Evolutionary conservation across 2,329 filamentous ascomycete genomes (phyloP).

Genomic region (Lasiodiplodia theobromae): DNA sequence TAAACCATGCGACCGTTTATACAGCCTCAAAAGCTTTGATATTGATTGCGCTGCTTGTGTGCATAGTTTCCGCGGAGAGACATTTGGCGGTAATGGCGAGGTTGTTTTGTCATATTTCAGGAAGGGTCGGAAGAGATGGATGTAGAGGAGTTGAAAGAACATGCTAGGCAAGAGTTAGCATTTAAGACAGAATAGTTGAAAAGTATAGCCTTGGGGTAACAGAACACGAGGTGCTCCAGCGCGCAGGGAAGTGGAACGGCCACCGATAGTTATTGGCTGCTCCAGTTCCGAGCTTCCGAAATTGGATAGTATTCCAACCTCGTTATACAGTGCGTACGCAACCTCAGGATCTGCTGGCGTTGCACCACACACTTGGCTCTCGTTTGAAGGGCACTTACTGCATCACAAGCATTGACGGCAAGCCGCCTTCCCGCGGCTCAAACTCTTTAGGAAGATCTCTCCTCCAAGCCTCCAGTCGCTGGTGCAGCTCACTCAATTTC

Average conservation of each 20-base stretch:
- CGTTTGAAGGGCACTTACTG: conserved; percentile 71
- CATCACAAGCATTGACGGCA: conserved; percentile 82
- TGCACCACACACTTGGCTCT: no score
- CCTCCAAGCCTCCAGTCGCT: conserved; percentile 88
- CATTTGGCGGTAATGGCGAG: conserved; percentile 83
- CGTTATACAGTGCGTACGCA: background rate
- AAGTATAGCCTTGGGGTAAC: background rate
- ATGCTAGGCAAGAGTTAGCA: conserved; percentile 67
- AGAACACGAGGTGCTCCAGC: background rate
- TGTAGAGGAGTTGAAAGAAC: conserved; percentile 96
- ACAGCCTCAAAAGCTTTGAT: conserved; percentile 91
- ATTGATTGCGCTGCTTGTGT: conserved; percentile 88
- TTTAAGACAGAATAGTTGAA: background rate
- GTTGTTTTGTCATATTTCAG: conserved; percentile 84
- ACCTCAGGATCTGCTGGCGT: background rate
- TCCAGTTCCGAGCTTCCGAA: background rate
- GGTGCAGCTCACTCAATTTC: conserved; percentile 90
- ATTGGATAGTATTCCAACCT: background rate
- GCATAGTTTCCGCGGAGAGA: conserved; percentile 89
- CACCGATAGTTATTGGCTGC: background rate
- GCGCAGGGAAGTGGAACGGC: background rate
- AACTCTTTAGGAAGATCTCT: conserved; percentile 83
- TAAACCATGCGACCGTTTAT: conserved; percentile 89
- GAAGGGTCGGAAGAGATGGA: conserved; percentile 94
- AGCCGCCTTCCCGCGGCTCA: conserved; percentile 85